Evolutionary conservation across 176 grass and related monocot genomes (phyloP), one percentile per base, ranked within the genome.

Genomic region (Juncus effusus): DNA sequence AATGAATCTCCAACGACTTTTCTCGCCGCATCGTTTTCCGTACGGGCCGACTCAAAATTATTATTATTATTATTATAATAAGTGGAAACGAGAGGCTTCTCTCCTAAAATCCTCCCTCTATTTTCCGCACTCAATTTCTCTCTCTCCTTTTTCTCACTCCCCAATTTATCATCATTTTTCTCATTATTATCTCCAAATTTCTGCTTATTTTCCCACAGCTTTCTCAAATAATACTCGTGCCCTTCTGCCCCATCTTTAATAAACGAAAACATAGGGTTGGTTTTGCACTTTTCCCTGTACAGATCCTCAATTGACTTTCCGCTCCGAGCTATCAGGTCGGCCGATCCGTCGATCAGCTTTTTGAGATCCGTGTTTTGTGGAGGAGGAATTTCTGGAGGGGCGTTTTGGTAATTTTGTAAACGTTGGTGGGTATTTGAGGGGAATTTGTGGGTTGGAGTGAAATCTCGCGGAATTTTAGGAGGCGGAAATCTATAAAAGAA

Each of bases 281-380:
- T 81, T 77, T 82, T 97, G 39, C 86, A 75, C 68, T 86, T 97
- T 66, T 89, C 85, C 78, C 83, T 97, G 71, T 91, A 97, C 37
- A 97, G 76, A 86, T 97, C 88, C 71, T 97, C 93, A 58, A 97
- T 89, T 69, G 73, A 76, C 89, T 97, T 97, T 58, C 93, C 88
- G 74, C 85, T 83, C 51, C 83, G 77, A 84, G 88, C 88, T 73
- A 97, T 82, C 85, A 97, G 83, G 67, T 72, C 78, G 50, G 88
- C 88, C 75, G 83, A 89, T 38, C 88, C 88, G 13, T 97, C 88
- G 67, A 97, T 92, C 56, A 92, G 78, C 11, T 86, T 72, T 73
- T 73, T 84, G 76, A 97, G 77, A 67, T 67, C 84, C 56, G 45
- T 81, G 39, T 97, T 74, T 89, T 92, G 88, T 81, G 88, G 88